Conservation (phyloP, 768 basidiomycete species). For the Scleroderma citrinum region DNA sequence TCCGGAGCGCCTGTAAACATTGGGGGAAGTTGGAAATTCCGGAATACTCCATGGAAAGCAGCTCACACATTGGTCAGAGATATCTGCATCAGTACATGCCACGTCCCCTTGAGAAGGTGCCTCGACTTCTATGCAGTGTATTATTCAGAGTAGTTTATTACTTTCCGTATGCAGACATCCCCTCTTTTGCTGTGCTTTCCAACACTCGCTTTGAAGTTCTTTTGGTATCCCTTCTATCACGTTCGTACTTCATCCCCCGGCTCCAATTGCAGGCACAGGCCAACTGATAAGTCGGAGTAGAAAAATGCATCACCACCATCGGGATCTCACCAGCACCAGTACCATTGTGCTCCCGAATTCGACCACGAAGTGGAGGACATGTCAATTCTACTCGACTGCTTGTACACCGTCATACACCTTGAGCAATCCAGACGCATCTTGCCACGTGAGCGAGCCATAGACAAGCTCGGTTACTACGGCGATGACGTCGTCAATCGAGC, state of each 20-base stretch:
- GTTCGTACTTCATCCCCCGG: neutral
- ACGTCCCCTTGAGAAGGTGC: too few species aligned
- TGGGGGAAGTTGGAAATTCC: too few species aligned
- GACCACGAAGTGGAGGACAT: neutral
- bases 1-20: too few species aligned
- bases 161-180: neutral
- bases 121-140: neutral
- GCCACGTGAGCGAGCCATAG: slow-evolving; percentile 71
- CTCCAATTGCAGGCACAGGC: neutral
- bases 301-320: neutral
- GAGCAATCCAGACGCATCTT: slow-evolving; percentile 61
- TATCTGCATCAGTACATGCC: too few species aligned
- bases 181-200: neutral
- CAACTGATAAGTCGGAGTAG: neutral
- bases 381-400: slow-evolving; percentile 48
- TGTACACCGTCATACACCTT: slow-evolving; percentile 87
- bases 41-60: too few species aligned
- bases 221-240: neutral
- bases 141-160: neutral
- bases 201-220: too few species aligned
- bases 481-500: slow-evolving; percentile 84
- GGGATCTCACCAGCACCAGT: neutral
- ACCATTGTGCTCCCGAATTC: neutral
- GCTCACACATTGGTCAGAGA: too few species aligned
- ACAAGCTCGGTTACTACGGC: slow-evolving; percentile 73